Base-by-base conservation (phyloP, 1,139 yeast genomes). In the Geotrichum macrosporum region DNA sequence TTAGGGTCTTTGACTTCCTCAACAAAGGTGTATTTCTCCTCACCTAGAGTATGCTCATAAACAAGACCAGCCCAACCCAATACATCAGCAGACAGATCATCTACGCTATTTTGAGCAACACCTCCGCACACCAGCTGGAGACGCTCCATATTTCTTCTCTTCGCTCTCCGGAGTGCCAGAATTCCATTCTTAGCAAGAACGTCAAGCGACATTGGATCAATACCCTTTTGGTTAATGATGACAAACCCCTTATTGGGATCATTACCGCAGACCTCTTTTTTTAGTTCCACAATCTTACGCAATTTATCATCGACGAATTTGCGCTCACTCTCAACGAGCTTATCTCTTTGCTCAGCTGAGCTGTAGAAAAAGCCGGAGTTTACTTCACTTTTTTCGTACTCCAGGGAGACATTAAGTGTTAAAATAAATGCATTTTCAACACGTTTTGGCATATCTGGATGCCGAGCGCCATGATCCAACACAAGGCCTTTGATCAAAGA, bases 131-230 rank as follows among this genome's bases (percentile, higher is more conserved):
- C 88, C 53, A 94, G 76, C 70, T 94, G 99, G 62, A 94, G 76
- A 65, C 99, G 81, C 71, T 94, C 99, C 98, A 94, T 92, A 68
- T 94, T 94, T 72, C 99, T 83, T 74, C 99, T 80, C 74, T 94
- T 94, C 40, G 99, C 99, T 65, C 98, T 81, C 73, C 99, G 82
- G 60, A 94, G 75, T 1, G 98, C 98, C 58, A 92, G 73, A 57
- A 94, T 92, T 56, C 86, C 87, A 67, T 94, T 84, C 66, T 87
- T 88, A 46, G 97, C 97, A 56, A 94, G 75, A 12, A 89, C 82
- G 64, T 94, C 98, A 55, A 94, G 73, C 13, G 97, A 88, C 94
- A 92, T 84, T 54, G 99, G 99, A 65, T 94, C 99, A 58, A 94
- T 94, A 58, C 99, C 98, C 74, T 94, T 94, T 70, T 94, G 99